A percentile compares a stretch with the other conserved stretches of the same genome.
Evolutionary conservation across 805 yeast genomes (phyloP).

Genomic region (Lipomyces lipofer): DNA sequence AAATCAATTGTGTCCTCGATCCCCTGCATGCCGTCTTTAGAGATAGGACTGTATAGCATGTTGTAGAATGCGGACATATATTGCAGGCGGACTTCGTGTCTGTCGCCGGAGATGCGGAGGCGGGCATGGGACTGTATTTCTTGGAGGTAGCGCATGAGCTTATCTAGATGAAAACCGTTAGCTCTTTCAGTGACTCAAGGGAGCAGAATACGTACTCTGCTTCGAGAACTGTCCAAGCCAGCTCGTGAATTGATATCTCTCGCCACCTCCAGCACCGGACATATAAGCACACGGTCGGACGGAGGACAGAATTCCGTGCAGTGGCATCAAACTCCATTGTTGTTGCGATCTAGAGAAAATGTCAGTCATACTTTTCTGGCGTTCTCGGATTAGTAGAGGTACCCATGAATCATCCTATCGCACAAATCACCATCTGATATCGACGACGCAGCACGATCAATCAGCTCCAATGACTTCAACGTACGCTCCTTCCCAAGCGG

Average conservation of each 20-base stretch:
- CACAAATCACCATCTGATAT: slow-evolving; percentile 84
- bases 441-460: slow-evolving; percentile 79
- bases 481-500: slow-evolving; percentile 41
- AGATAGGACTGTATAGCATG: slow-evolving; percentile 59
- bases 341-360: too few species aligned
- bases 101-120: slow-evolving; percentile 73
- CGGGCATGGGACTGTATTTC: slow-evolving; percentile 88
- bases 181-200: too few species aligned
- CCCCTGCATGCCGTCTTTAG: slow-evolving; percentile 59
- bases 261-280: slow-evolving; percentile 61
- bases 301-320: slow-evolving; percentile 84
- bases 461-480: slow-evolving; percentile 55
- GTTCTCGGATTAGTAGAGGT: not conserved
- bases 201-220: too few species aligned
- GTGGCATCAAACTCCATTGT: slow-evolving; percentile 68
- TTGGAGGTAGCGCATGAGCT: slow-evolving; percentile 74
- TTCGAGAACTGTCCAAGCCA: slow-evolving; percentile 28
- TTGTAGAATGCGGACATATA: slow-evolving; percentile 60
- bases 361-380: too few species aligned
- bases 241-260: slow-evolving; percentile 71
- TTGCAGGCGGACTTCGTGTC: slow-evolving; percentile 69
- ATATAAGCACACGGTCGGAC: slow-evolving; percentile 75
- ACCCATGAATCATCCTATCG: slow-evolving; percentile 80
- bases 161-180: too few species aligned
- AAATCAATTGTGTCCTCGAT: slow-evolving; percentile 62